Percentiles rank a stretch among this genome's conserved stretches.
Conservation (phyloP, 768 basidiomycete species). For the Sarcodon sp. region DNA sequence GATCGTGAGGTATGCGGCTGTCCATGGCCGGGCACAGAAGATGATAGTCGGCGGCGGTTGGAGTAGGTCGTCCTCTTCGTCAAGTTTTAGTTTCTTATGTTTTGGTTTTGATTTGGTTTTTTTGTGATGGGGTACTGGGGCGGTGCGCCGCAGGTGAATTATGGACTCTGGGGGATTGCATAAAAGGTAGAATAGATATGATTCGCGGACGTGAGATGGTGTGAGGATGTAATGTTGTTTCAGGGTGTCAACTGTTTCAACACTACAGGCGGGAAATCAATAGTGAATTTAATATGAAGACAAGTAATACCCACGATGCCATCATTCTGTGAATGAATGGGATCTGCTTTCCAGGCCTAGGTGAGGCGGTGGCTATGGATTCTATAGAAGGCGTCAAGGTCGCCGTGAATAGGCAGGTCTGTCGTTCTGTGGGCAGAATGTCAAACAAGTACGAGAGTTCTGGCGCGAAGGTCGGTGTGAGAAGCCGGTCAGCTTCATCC, state of each 20-base stretch:
- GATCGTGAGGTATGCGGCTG: conserved; percentile 79
- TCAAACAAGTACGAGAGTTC: conserved; percentile 73
- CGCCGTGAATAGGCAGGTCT: conserved; percentile 95
- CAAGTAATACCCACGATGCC: conserved; percentile 38
- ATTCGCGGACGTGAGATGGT: conserved; percentile 89
- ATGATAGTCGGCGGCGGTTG: conserved; percentile 95
- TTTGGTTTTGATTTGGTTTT: conserved; percentile 17
- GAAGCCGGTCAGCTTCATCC: conserved; percentile 91
- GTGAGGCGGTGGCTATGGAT: conserved; percentile 54
- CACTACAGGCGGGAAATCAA: conserved; percentile 26
- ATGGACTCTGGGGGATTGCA: conserved; percentile 81
- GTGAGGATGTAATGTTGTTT: conserved; percentile 86
- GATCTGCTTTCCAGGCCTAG: conserved; percentile 70
- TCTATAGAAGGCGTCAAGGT: conserved; percentile 86
- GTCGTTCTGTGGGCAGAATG: conserved; percentile 71
- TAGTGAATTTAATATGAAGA: conserved; percentile 4
- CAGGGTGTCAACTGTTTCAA: conserved; percentile 81
- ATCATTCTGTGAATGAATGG: conserved; percentile 79
- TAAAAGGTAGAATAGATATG: conserved; percentile 82
- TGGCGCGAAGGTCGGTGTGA: conserved; percentile 80
- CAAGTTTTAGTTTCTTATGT: conserved; percentile 13
- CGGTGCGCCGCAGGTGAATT: conserved; percentile 47
- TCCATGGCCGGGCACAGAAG: conserved; percentile 76
- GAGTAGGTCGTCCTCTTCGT: conserved; percentile 38
- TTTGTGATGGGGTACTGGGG: conserved; percentile 35